These are phyloP conservation scores for Thielaviopsis punctulata DNA, from an alignment of 2,329 filamentous ascomycete genomes.

Conservation along the genomic window DNA sequence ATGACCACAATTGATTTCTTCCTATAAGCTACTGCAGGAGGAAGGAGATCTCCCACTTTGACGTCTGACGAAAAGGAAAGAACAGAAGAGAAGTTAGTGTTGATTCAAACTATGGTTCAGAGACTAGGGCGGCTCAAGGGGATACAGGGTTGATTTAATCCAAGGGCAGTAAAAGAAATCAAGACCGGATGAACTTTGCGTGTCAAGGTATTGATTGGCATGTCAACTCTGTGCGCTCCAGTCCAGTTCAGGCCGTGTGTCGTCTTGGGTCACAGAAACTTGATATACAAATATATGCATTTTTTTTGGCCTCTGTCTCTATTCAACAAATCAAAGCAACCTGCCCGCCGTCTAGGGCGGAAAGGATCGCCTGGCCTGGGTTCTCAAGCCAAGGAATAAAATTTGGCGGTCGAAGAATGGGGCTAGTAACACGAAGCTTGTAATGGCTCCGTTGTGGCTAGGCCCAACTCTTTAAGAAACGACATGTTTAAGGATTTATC, in stretches of 20 bases:
- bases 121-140: neutral
- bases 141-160: neutral
- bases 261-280: no score
- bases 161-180: neutral
- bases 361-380: neutral
- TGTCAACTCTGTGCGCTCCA: neutral
- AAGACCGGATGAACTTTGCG: neutral
- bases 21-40: no score
- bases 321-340: neutral
- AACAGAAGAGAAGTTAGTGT: neutral
- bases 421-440: neutral
- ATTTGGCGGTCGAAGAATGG: neutral
- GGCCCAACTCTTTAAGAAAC: neutral
- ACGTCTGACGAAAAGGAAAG: neutral
- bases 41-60: no score
- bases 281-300: neutral
- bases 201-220: neutral
- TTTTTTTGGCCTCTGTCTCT: no score
- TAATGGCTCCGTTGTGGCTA: neutral
- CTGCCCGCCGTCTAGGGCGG: neutral
- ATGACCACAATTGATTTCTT: no score
- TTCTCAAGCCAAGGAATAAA: neutral
- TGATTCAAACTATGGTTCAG: neutral
- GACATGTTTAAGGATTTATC: neutral
- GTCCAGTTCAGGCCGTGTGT: neutral